Evolutionary conservation across 2,329 filamentous ascomycete species (phyloP).

Genomic region (Chaetomiaceae sp.): DNA sequence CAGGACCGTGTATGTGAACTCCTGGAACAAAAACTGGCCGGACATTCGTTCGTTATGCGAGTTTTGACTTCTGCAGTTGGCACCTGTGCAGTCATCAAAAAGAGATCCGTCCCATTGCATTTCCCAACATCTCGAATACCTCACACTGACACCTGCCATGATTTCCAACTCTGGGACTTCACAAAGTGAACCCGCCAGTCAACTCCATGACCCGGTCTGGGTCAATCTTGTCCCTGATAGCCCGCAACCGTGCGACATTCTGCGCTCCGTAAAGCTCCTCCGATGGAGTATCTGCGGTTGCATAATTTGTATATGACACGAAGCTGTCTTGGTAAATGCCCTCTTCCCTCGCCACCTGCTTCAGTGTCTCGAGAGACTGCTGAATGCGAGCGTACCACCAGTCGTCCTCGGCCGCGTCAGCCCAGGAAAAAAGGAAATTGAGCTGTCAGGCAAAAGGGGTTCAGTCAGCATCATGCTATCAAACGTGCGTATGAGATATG

Average conservation of each 20-base stretch:
- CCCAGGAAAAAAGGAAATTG: slow-evolving; percentile 28
- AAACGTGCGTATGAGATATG: no score
- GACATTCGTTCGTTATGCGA: no score
- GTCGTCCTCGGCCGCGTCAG: slow-evolving; percentile 20
- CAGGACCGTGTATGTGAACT: no score
- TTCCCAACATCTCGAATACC: no score
- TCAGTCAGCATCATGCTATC: neutral
- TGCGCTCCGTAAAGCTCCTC: slow-evolving; percentile 19
- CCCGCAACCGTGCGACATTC: slow-evolving; percentile 20
- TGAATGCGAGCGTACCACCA: slow-evolving; percentile 26
- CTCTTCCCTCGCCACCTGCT: slow-evolving; percentile 25
- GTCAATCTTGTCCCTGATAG: slow-evolving; percentile 21
- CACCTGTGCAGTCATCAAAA: no score
- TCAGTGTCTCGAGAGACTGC: slow-evolving; percentile 22
- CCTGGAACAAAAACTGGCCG: no score
- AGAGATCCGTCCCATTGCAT: no score
- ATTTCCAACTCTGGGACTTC: no score
- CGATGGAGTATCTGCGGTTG: slow-evolving; percentile 17
- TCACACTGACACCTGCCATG: no score
- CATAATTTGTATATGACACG: slow-evolving; percentile 26
- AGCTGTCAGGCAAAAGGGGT: slow-evolving; percentile 15
- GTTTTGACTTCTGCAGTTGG: no score
- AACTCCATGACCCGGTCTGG: slow-evolving; percentile 26
- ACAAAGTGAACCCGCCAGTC: slow-evolving; percentile 19
- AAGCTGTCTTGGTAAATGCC: slow-evolving; percentile 24